Evolutionary conservation across 257 asterid species (phyloP).

Genomic region (Solanum pinnatisectum): DNA sequence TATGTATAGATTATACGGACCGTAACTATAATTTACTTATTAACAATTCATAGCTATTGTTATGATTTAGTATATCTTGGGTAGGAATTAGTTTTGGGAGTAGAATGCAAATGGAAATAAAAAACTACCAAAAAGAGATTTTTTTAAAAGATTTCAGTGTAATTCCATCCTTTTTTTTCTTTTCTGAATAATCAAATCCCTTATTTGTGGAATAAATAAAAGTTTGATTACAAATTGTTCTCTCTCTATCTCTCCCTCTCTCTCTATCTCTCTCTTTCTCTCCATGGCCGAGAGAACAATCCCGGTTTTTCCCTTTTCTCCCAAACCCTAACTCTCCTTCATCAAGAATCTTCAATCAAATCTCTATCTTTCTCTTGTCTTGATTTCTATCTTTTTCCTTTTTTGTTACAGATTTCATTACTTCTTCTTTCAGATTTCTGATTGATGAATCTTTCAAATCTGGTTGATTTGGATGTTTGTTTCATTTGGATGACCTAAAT

Average conservation of each 20-base stretch:
- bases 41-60: too few species aligned
- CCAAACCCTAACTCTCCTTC: slow-evolving; percentile 2
- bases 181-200: neutral
- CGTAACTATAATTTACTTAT: too few species aligned
- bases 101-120: neutral
- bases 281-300: slow-evolving; percentile 16
- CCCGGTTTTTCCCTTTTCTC: neutral
- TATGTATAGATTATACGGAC: too few species aligned
- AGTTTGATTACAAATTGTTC: neutral
- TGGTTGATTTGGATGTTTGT: neutral
- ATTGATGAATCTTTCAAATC: neutral
- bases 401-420: neutral
- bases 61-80: neutral
- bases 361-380: neutral
- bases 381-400: neutral
- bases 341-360: neutral
- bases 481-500: slow-evolving; percentile 1
- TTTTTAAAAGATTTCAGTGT: neutral
- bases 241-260: neutral
- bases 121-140: neutral
- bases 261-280: slow-evolving; percentile 9
- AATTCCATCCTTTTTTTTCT: neutral
- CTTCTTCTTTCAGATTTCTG: neutral
- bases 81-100: neutral
- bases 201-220: neutral